phyloP scores from a whole-genome alignment of 1,284 basidiomycete genomes.

The Uromyces viciae-fabae region DNA sequence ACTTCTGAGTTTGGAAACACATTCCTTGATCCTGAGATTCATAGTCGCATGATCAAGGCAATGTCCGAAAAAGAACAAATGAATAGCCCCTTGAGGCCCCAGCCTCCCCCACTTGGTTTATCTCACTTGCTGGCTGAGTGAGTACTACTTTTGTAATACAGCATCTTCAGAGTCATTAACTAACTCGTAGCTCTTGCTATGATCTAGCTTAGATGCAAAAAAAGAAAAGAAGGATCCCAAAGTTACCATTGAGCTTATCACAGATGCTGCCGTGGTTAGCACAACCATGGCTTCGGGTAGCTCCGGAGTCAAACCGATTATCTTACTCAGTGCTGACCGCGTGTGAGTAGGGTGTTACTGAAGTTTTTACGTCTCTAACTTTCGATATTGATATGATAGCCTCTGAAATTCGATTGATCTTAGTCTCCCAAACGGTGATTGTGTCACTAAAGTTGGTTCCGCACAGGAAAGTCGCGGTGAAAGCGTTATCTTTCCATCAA shows the following conservation, averaged over 20 bases:
- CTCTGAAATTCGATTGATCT: background rate
- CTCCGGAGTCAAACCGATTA: constrained; percentile 18
- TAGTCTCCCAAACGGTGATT: constrained; percentile 27
- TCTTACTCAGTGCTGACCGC: constrained; percentile 31
- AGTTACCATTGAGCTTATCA: constrained; percentile 37
- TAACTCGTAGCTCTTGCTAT: background rate
- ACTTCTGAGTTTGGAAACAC: constrained; percentile 24
- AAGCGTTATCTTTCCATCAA: no score
- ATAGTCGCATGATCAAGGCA: constrained; percentile 17
- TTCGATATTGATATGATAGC: background rate
- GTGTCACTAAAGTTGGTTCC: constrained; percentile 40
- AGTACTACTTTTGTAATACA: no score
- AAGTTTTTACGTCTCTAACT: background rate
- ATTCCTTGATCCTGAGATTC: constrained; percentile 3
- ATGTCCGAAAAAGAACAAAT: constrained; percentile 21
- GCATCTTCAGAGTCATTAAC: no score
- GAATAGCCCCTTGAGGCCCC: background rate
- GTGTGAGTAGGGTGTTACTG: constrained; percentile 6
- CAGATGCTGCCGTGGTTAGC: constrained; percentile 39
- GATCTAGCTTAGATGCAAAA: constrained; percentile 28
- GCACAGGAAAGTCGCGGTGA: constrained; percentile 5
- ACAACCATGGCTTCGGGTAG: constrained; percentile 26
- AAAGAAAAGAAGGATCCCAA: constrained; percentile 44
- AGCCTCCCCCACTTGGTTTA: constrained; percentile 4
- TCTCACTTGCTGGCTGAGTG: constrained; percentile 30